Evolutionary conservation across 257 asterid species (phyloP), one percentile per base, ranked within the genome.

Genomic region (Rehmannia glutinosa): DNA sequence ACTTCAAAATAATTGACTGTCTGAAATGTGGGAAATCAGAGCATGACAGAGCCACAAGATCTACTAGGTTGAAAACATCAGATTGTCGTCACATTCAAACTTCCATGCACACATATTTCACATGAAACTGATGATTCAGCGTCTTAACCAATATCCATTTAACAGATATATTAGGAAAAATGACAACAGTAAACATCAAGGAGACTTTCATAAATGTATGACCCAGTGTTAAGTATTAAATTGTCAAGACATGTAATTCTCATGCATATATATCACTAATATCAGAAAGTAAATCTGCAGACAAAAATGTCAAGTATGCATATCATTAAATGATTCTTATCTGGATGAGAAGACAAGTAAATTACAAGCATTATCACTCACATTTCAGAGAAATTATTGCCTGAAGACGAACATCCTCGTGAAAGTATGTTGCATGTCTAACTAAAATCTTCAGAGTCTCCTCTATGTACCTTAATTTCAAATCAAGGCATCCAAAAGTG

Each of bases 331-430:
- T 12, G 67, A 42, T 70, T 64, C 66, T 15, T 61, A 19, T 56
- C 32, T 12, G 43, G 52, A 39, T 45, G 30, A 35, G 21, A 59
- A 24, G 49, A 23, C 43, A 20, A 57, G 54, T 19, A 70, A 27
- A 55, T 51, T 41, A 24, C 17, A 62, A 51, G 60, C 33, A 35
- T 39, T 35, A 56, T 19, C 45, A 84, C 98, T 82, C 80, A 93
- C 98, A 71, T 82, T 91, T 94, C 71, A 94, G 76, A 66, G 93
- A 84, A 73, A 70, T 91, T 64, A 91, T 83, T 68, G 99, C 97
- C 82, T 94, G 99, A 77, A 91, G 94, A 28, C 97, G 93, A 62
- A 94, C 99, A 81, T 91, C 99, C 80, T 88, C 97, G 10, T 94
- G 99, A 69, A 94, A 94, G 80, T 94, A 94, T 30, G 87, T 78